These are phyloP conservation scores for Rhytidiadelphus loreus DNA, from an alignment of 225 moss, liverwort and hornwort species.

Conservation along the genomic window DNA sequence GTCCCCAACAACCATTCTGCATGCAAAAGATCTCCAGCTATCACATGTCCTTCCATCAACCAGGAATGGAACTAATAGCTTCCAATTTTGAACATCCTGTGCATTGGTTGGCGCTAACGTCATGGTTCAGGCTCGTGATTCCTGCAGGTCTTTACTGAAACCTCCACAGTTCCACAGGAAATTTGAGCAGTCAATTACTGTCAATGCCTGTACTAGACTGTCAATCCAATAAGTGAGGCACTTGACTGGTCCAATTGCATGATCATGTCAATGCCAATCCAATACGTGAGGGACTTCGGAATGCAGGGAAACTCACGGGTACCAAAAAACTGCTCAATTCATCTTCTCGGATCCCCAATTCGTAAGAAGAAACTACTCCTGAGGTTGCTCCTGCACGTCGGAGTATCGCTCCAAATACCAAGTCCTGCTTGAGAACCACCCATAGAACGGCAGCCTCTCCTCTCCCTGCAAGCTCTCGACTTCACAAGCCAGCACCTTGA, in stretches of 20 bases:
- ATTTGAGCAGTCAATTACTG: neutral
- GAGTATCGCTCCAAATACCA: constrained; percentile 16
- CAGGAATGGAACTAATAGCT: neutral
- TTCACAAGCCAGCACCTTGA: constrained; percentile 3
- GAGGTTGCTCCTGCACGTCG: neutral
- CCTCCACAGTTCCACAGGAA: neutral
- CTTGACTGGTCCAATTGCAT: neutral
- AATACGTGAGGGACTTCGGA: no score
- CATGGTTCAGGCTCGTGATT: neutral
- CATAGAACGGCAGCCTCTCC: constrained; percentile 1
- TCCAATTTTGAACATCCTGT: neutral
- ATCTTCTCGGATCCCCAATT: neutral
- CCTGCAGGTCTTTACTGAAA: neutral
- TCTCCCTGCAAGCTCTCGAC: neutral
- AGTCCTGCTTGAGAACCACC: constrained; percentile 12
- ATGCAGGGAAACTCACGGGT: neutral
- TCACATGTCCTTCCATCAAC: neutral
- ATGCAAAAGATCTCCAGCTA: neutral
- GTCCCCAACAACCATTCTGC: neutral
- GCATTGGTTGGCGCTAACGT: no score
- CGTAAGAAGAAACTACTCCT: neutral
- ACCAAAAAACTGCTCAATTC: neutral
- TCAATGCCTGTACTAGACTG: neutral
- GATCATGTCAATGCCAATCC: neutral
- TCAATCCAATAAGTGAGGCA: neutral